These are phyloP conservation scores for Juncus inflexus DNA, from an alignment of 176 grass and related monocot species.

Conservation along the genomic window DNA sequence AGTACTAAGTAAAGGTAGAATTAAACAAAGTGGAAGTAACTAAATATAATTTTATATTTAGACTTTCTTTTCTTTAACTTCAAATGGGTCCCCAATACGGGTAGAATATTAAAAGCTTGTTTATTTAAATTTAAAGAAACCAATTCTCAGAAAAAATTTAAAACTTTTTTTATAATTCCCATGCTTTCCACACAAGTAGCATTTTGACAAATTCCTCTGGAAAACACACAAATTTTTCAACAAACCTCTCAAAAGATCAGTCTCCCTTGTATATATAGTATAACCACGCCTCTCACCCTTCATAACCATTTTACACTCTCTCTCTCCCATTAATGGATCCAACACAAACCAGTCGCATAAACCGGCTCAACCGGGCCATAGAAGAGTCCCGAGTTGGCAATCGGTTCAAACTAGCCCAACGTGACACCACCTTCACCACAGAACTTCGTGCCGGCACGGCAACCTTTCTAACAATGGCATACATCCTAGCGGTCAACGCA, in stretches of 20 bases:
- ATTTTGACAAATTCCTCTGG: neutral
- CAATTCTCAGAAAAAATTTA: neutral
- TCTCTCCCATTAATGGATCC: constrained; percentile 11
- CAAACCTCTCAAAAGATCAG: too few species aligned
- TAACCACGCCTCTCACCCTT: neutral
- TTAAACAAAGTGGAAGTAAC: too few species aligned
- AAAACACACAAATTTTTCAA: too few species aligned
- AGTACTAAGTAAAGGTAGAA: too few species aligned
- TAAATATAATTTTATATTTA: too few species aligned
- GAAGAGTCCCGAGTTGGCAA: constrained; percentile 16
- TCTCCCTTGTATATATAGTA: too few species aligned
- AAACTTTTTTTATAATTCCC: neutral
- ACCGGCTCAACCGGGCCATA: constrained; percentile 16
- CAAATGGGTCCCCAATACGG: neutral
- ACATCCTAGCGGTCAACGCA: constrained; percentile 40
- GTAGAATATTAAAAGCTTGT: neutral
- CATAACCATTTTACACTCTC: constrained; percentile 8
- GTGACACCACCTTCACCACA: constrained; percentile 29
- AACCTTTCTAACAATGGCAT: constrained; percentile 41
- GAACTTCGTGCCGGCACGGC: constrained; percentile 35
- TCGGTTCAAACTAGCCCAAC: constrained; percentile 22
- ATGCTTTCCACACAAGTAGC: neutral
- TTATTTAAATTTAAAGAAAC: neutral
- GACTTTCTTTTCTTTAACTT: constrained; percentile 1
- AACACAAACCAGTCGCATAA: neutral